Evolutionary conservation across 192 early-diverging fungal species (phyloP).

Genomic region (Coemansia sp.): DNA sequence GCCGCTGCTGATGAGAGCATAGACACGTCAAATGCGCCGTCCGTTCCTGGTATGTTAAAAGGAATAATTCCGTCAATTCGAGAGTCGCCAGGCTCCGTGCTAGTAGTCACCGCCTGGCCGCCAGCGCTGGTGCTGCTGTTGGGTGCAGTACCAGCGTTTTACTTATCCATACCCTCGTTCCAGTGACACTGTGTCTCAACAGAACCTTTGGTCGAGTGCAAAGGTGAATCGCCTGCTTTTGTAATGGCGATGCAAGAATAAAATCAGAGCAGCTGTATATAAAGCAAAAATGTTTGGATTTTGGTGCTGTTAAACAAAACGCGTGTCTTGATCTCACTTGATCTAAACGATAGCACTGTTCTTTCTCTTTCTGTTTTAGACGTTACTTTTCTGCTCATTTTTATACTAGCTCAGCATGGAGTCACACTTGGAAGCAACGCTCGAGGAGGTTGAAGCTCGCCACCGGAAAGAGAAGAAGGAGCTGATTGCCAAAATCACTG

Average conservation of each 20-base stretch:
- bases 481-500: slow-evolving; percentile 65
- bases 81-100: not conserved
- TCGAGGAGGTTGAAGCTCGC: slow-evolving; percentile 66
- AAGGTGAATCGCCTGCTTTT: not conserved
- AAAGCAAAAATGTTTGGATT: not conserved
- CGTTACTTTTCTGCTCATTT: slow-evolving; percentile 1
- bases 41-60: not conserved
- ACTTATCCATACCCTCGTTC: slow-evolving; percentile 1
- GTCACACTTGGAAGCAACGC: slow-evolving; percentile 13
- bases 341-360: not conserved
- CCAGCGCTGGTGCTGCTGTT: not conserved
- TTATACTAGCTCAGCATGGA: slow-evolving; percentile 2
- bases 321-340: not conserved
- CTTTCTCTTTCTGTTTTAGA: not conserved
- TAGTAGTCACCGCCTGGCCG: not conserved
- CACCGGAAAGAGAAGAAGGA: slow-evolving; percentile 80
- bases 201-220: not conserved
- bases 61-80: not conserved
- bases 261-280: not conserved
- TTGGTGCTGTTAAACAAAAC: not conserved
- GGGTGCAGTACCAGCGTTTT: not conserved
- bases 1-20: not conserved
- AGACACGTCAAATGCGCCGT: not conserved
- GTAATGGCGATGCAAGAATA: not conserved
- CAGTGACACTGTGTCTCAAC: not conserved